A percentile compares a stretch with the other conserved stretches of the same genome.
phyloP scores from a whole-genome alignment of 208 protist species.

The Leishmania guyanensis region DNA sequence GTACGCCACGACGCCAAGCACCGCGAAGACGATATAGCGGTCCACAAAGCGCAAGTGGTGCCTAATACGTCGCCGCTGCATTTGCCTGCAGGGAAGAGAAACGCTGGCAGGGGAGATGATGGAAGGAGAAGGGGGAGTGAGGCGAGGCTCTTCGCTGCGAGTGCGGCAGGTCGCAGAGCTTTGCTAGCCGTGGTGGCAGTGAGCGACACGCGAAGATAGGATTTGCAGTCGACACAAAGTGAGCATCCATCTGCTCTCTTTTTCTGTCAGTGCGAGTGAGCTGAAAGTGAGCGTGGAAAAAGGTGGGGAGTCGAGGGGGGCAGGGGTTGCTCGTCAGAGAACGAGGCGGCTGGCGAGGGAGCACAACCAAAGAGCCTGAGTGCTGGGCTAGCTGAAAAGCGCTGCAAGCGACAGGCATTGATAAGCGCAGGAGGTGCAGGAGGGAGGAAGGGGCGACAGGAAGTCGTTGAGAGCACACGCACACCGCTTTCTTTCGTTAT shows the following conservation, averaged over 20 bases:
- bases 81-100: not conserved
- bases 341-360: not conserved
- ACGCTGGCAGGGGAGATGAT: constrained; percentile 10
- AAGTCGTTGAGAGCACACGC: not conserved
- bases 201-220: not conserved
- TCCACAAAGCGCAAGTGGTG: constrained; percentile 28
- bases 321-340: not conserved
- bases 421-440: too few species aligned
- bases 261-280: not conserved
- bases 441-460: not conserved
- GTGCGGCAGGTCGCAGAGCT: not conserved
- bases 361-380: not conserved
- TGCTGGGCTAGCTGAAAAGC: not conserved
- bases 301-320: not conserved
- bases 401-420: not conserved
- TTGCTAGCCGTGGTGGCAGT: not conserved
- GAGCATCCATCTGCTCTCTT: not conserved
- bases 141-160: not conserved
- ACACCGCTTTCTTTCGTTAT: not conserved
- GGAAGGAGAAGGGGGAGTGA: not conserved
- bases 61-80: constrained; percentile 9
- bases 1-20: constrained; percentile 29
- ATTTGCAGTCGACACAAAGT: not conserved
- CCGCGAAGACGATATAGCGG: constrained; percentile 32
- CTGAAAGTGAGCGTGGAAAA: not conserved